Evolutionary conservation across 192 early-diverging fungal species (phyloP).

Genomic region (Chytriomyces sp.): DNA sequence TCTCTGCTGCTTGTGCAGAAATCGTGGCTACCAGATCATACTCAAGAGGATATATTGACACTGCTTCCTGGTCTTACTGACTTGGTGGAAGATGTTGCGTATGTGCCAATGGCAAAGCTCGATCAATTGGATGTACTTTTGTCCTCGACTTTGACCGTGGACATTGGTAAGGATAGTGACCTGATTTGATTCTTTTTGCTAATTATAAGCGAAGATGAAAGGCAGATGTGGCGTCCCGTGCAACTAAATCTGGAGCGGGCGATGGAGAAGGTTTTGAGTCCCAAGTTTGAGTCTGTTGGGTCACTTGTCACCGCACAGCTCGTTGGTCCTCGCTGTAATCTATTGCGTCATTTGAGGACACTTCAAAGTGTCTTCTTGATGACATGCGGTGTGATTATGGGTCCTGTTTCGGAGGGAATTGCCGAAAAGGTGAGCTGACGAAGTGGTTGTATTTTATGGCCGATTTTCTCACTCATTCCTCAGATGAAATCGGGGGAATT

Average conservation of each 20-base stretch:
- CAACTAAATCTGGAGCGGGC: not conserved
- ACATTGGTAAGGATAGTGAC: too few relatives aligned
- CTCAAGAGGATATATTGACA: too few relatives aligned
- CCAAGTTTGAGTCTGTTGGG: slow-evolving; percentile 14
- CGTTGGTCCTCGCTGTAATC: not conserved
- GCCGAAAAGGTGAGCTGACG: slow-evolving; percentile 8
- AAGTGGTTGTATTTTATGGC: not conserved
- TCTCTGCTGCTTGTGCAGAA: too few relatives aligned
- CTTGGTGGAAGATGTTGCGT: too few relatives aligned
- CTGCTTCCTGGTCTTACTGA: too few relatives aligned
- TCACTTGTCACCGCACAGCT: not conserved
- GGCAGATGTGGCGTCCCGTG: slow-evolving; percentile 23
- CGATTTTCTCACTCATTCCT: not conserved
- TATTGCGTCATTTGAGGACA: slow-evolving; percentile 14
- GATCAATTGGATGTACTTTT: too few relatives aligned
- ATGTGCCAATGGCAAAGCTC: too few relatives aligned
- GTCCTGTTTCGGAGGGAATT: not conserved
- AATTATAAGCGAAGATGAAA: not conserved
- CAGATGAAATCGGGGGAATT: slow-evolving; percentile 16
- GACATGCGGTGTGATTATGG: slow-evolving; percentile 19
- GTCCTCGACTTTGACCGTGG: too few relatives aligned
- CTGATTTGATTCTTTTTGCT: not conserved
- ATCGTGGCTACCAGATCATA: too few relatives aligned
- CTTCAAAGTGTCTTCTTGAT: slow-evolving; percentile 25
- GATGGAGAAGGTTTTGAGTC: not conserved